These are phyloP conservation scores for Alternaria sp. DNA, from an alignment of 2,329 filamentous ascomycete genomes.

Conservation along the genomic window DNA sequence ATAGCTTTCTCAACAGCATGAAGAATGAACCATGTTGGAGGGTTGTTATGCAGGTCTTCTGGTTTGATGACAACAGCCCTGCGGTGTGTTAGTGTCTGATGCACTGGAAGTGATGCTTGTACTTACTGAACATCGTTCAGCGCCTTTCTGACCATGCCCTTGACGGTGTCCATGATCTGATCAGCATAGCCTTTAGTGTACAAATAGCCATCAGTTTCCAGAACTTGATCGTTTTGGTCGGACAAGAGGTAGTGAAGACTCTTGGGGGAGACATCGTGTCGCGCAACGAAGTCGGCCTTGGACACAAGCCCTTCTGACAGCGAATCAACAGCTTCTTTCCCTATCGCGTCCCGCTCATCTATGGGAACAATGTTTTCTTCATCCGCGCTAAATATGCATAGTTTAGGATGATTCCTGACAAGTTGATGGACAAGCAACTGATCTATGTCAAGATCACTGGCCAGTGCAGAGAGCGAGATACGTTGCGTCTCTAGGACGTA, in stretches of 20 bases:
- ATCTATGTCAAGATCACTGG: conserved; percentile 33
- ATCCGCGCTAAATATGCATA: conserved; percentile 38
- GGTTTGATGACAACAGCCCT: conserved; percentile 28
- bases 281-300: conserved; percentile 27
- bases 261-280: conserved; percentile 32
- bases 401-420: conserved; percentile 21
- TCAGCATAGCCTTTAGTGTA: conserved; percentile 22
- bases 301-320: conserved; percentile 22
- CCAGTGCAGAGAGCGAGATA: conserved; percentile 24
- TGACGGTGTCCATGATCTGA: conserved; percentile 2
- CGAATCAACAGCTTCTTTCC: conserved; percentile 15
- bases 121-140: conserved; percentile 28
- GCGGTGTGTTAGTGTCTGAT: conserved; percentile 1
- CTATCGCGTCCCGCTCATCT: conserved; percentile 29
- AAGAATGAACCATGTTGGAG: conserved; percentile 37
- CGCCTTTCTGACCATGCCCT: conserved; percentile 16
- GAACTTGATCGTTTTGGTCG: conserved; percentile 16
- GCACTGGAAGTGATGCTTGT: neutral
- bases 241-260: conserved; percentile 33
- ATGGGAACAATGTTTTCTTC: conserved; percentile 34
- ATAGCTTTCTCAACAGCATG: conserved; percentile 20
- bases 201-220: conserved; percentile 28
- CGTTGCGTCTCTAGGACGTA: conserved; percentile 19
- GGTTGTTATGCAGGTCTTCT: conserved; percentile 27
- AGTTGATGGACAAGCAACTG: conserved; percentile 28